phyloP scores from a whole-genome alignment of 2,329 filamentous ascomycete genomes.

The Botryotinia narcissicola region DNA sequence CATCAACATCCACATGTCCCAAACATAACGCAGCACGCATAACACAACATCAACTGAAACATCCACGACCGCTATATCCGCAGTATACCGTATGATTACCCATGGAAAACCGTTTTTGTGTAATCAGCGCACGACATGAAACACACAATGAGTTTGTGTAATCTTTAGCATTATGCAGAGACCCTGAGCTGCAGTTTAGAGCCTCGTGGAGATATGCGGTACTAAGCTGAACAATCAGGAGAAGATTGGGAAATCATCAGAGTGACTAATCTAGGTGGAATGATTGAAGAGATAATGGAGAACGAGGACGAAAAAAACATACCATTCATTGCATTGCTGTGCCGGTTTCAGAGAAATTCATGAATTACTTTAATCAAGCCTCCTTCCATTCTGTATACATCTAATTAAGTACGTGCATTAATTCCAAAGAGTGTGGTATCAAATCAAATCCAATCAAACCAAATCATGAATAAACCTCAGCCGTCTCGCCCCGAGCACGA shows the following conservation, averaged over 20 bases:
- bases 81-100: background rate
- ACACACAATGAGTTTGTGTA: background rate
- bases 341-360: too few relatives aligned
- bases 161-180: background rate
- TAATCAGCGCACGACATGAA: background rate
- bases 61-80: background rate
- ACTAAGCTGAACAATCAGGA: fast-evolving
- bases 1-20: background rate
- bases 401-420: background rate
- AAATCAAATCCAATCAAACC: background rate
- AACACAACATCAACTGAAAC: background rate
- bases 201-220: background rate
- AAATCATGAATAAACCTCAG: background rate
- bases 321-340: background rate
- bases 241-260: too few relatives aligned
- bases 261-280: background rate
- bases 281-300: background rate
- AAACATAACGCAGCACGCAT: too few relatives aligned
- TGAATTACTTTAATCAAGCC: background rate
- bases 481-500: background rate
- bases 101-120: too few relatives aligned
- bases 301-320: too few relatives aligned
- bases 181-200: background rate
- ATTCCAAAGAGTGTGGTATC: slow-evolving; percentile 11
- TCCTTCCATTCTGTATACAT: background rate